Evolutionary conservation across 257 asterid genomes (phyloP), one percentile per base, ranked within the genome.

Genomic region (Ophiorrhiza pumila): DNA sequence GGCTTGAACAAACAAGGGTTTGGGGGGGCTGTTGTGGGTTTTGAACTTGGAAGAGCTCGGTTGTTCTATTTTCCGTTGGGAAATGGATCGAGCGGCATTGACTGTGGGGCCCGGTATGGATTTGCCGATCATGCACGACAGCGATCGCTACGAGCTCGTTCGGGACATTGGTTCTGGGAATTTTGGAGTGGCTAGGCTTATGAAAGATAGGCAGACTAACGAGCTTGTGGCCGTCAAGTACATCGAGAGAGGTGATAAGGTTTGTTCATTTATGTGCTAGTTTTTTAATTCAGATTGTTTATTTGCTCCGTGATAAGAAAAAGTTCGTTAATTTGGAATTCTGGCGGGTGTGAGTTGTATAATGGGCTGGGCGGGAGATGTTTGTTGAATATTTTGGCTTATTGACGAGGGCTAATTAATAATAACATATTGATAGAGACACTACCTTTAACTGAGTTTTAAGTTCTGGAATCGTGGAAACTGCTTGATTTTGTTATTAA

Each of bases 201-300:
- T 94, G 99, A 85, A 97, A 71, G 99, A 94, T 76, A 80, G 96
- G 27, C 90, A 87, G 49, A 94, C 91, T 9, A 85, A 86, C 41
- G 91, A 94, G 72, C 98, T 94, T 72, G 98, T 91, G 78, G 99
- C 99, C 74, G 98, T 91, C 11, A 94, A 94, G 96, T 94, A 94
- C 68, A 94, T 94, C 85, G 99, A 94, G 84, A 85, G 99, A 80
- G 99, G 99, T 52, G 97, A 90, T 77, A 94, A 94, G 99, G 98
- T 94, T 73, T 25, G 75, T 35, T 65, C 49, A 32, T 37, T 42
- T 57, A n/a, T n/a, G n/a, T 55, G 11, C 74, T 11, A 39, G 5
- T 78, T 42, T 23, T 69, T 27, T 49, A 42, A 60, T 5, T 35
- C 27, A 50, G 46, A 3, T 29, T 72, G 61, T 42, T 58, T 2